Evolutionary conservation across 2,329 filamentous ascomycete genomes (phyloP).

Genomic region (Diaporthe sp.): DNA sequence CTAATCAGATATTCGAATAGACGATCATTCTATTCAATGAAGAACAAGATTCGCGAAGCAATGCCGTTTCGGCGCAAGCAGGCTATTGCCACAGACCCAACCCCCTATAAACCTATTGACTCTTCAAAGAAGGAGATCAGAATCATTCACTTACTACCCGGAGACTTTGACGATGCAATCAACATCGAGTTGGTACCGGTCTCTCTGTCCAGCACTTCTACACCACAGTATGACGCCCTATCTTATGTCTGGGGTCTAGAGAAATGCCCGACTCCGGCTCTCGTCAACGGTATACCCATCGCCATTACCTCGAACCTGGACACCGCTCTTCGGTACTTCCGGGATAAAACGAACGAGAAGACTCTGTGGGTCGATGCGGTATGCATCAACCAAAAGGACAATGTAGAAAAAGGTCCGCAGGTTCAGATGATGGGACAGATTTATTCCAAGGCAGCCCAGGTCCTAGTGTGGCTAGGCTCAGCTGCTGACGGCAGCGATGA

Average conservation of each 20-base stretch:
- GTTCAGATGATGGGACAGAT: constrained; percentile 42
- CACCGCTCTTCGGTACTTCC: constrained; percentile 31
- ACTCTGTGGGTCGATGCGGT: constrained; percentile 43
- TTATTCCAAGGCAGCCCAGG: constrained; percentile 37
- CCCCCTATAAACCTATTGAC: not conserved
- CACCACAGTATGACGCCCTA: constrained; percentile 40
- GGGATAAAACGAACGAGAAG: not conserved
- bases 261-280: constrained; percentile 26
- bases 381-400: constrained; percentile 44
- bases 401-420: constrained; percentile 40
- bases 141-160: constrained; percentile 4
- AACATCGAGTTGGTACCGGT: constrained; percentile 36
- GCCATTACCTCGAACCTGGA: constrained; percentile 39
- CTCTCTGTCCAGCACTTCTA: constrained; percentile 26
- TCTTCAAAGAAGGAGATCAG: constrained; percentile 6
- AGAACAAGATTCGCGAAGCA: not conserved
- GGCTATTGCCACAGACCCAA: not conserved
- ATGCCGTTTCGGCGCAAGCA: constrained; percentile 1
- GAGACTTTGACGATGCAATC: not conserved
- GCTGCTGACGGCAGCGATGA: constrained; percentile 35
- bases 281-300: constrained; percentile 31
- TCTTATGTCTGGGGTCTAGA: constrained; percentile 42
- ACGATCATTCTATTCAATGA: not conserved
- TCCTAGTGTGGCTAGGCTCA: constrained; percentile 42
- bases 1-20: no score